Conservation (phyloP, 768 basidiomycete species). For the Tylopilus sp. region DNA sequence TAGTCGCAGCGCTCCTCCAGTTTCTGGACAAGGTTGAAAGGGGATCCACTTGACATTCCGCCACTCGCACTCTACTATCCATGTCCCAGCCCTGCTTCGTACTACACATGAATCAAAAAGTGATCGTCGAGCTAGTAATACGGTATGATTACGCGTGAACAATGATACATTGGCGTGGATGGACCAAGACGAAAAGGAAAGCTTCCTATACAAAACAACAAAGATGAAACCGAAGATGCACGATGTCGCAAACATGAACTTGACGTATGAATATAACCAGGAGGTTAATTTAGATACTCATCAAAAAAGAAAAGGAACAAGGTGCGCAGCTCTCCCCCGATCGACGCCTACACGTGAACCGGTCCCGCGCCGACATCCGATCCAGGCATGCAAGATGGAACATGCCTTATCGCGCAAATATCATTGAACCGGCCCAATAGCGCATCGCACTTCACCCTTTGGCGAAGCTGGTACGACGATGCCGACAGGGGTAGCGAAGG, state of each 20-base stretch:
- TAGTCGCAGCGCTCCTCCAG: constrained; percentile 38
- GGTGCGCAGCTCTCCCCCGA: neutral
- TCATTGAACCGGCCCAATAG: constrained; percentile 20
- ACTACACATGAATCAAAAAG: constrained; percentile 13
- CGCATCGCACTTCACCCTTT: neutral
- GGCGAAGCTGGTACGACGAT: constrained; percentile 6
- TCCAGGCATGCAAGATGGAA: neutral
- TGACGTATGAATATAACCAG: neutral
- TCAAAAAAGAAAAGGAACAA: constrained; percentile 1
- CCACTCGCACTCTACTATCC: neutral
- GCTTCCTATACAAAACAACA: constrained; percentile 29
- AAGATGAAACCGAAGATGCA: constrained; percentile 2
- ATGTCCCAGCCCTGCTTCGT: neutral
- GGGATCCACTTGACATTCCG: neutral
- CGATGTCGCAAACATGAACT: constrained; percentile 2
- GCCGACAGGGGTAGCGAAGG: constrained; percentile 2
- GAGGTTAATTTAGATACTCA: constrained; percentile 6
- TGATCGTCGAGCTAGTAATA: constrained; percentile 15
- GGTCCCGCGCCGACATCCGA: neutral
- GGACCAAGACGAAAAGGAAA: constrained; percentile 11
- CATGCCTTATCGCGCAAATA: neutral
- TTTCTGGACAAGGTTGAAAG: constrained; percentile 36
- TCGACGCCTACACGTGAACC: neutral
- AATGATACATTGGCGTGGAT: constrained; percentile 25
- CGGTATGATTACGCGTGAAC: constrained; percentile 13